Percentiles rank a stretch among this genome's conserved stretches.
Evolutionary conservation across 2,329 filamentous ascomycete genomes (phyloP).

Genomic region (Trichoderma sp.): DNA sequence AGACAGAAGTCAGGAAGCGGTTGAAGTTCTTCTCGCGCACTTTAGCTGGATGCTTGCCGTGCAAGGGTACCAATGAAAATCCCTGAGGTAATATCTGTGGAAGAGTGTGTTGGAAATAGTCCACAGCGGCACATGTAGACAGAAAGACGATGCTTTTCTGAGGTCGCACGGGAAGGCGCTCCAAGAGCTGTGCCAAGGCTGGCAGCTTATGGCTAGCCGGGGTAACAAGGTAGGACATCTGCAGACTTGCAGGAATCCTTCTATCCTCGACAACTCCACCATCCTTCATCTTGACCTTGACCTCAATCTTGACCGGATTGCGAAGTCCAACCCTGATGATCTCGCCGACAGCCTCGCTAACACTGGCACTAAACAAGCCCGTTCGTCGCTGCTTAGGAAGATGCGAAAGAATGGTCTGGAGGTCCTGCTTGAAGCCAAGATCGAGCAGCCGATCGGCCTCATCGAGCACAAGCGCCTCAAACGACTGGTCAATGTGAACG

Average conservation of each 20-base stretch:
- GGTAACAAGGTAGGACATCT: slow-evolving; percentile 79
- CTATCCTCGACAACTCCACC: slow-evolving; percentile 72
- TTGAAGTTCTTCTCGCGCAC: slow-evolving; percentile 86
- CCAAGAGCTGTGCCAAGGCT: slow-evolving; percentile 66
- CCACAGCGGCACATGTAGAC: slow-evolving; percentile 89
- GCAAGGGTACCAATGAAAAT: slow-evolving; percentile 73
- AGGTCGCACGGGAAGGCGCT: slow-evolving; percentile 66
- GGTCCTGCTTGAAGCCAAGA: slow-evolving; percentile 86
- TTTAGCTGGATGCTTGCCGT: slow-evolving; percentile 87
- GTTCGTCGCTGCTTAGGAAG: slow-evolving; percentile 92
- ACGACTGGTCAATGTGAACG: slow-evolving; percentile 84
- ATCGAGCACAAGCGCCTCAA: slow-evolving; percentile 89
- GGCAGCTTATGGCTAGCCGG: slow-evolving; percentile 79
- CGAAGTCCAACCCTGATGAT: slow-evolving; percentile 87
- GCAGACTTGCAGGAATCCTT: slow-evolving; percentile 85
- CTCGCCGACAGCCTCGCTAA: slow-evolving; percentile 92
- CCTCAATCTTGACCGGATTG: slow-evolving; percentile 92
- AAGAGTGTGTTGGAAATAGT: slow-evolving; percentile 85
- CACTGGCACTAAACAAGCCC: slow-evolving; percentile 88
- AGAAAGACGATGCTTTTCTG: slow-evolving; percentile 88
- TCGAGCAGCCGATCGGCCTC: slow-evolving; percentile 92
- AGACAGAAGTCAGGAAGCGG: slow-evolving; percentile 71
- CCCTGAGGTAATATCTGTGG: slow-evolving; percentile 66
- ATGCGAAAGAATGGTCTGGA: slow-evolving; percentile 78
- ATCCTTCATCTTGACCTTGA: slow-evolving; percentile 76